Base-by-base conservation (phyloP, 2,329 filamentous ascomycete species). In the Talaromyces sp. region DNA sequence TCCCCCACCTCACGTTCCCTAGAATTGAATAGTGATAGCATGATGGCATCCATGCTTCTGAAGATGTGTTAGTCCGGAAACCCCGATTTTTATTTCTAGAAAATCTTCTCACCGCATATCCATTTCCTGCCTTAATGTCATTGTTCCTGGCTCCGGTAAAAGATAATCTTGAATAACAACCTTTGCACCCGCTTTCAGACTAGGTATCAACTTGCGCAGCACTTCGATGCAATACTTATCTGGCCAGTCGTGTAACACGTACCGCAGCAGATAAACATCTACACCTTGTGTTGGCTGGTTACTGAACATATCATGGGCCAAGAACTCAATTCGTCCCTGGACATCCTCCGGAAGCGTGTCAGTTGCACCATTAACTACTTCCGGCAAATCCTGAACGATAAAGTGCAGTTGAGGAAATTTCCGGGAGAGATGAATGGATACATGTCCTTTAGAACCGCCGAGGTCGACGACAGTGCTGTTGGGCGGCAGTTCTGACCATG, bases 381-480 rank as follows among this genome's bases (percentile, higher is more conserved):
- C 68, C 6, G 73, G 70, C 13, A 82, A 71, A 64, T 82, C 80
- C 63, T 82, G 77, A 1, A 82, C 84, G 21, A 86, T 71, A 66
- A 86, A 85, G 57, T 75, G 77, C 66, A 85, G 77, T 46, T 80
- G 77, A 58, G 76, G 75, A 71, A 80, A 84, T 61, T 70, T 72
- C 61, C 75, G 75, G 2, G 82, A 84, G 55, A 87, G 72, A 9
- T 80, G 82, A n/a, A 82, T 75, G 54, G 77, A 81, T 21, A 83
- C 80, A 54, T 85, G 83, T 0, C 85, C 85, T 61, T 82, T 80
- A 27, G 80, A 82, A 2, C 84, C 84, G 9, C 84, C 84, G 19
- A 70, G 60, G 49, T 68, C 56, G 6, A 62, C 60, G 9, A 61
- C 41, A 11, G 51, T 35, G 8, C 49, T 52, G n/a, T 32, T 43